Evolutionary conservation across 2,329 filamentous ascomycete species (phyloP).

Genomic region (Phialocephala sp.): DNA sequence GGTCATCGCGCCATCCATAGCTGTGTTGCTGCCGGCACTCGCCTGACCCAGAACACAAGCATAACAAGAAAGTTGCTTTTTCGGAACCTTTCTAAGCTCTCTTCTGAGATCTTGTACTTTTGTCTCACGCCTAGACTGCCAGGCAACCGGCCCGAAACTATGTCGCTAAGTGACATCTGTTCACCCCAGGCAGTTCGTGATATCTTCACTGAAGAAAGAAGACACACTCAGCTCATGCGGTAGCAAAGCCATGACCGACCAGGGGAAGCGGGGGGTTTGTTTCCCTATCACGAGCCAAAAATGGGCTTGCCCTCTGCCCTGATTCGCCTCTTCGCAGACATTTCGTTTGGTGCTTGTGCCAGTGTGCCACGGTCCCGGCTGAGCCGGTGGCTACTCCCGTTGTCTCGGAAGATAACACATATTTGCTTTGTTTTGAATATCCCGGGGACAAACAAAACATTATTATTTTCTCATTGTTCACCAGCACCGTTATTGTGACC

Average conservation of each 20-base stretch:
- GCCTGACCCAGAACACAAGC: background rate
- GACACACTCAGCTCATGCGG: background rate
- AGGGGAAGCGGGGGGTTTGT: background rate
- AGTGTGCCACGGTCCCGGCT: background rate
- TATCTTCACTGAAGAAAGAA: background rate
- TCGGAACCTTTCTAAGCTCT: background rate
- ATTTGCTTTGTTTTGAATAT: slow-evolving; percentile 1
- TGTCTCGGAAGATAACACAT: background rate
- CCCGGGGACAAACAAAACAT: background rate
- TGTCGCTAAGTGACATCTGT: slow-evolving; percentile 7
- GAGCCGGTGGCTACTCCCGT: background rate
- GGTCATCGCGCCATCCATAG: background rate
- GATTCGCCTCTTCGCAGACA: slow-evolving; percentile 1
- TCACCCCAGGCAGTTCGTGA: background rate
- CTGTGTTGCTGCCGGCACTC: background rate
- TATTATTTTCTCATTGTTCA: background rate
- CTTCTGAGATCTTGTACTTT: background rate
- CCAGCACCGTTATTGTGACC: background rate
- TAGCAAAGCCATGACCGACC: background rate
- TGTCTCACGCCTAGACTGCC: background rate
- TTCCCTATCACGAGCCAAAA: background rate
- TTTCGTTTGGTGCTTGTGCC: background rate
- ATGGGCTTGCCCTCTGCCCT: background rate
- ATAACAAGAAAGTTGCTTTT: background rate
- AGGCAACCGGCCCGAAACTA: background rate